A percentile compares a stretch with the other conserved stretches of the same genome.
These are phyloP conservation scores for Termitomyces titanicus DNA, from an alignment of 768 basidiomycete genomes.

Conservation along the genomic window DNA sequence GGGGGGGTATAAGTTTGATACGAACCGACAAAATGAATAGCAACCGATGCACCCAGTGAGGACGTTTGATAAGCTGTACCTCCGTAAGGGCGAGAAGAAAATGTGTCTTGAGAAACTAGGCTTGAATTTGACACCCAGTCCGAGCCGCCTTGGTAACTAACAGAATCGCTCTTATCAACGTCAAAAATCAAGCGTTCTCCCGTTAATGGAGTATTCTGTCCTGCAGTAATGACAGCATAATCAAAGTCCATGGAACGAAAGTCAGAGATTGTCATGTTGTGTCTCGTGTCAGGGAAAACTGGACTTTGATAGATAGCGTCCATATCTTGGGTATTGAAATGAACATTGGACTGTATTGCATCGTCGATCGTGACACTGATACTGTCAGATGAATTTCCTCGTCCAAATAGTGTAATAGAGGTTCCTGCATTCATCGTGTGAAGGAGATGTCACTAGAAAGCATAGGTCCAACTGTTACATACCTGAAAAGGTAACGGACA, in stretches of 20 bases:
- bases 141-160: background rate
- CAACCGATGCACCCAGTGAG: background rate
- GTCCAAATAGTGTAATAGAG: background rate
- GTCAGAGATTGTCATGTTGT: background rate
- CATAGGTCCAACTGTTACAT: background rate
- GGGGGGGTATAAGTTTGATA: background rate
- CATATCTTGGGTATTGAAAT: background rate
- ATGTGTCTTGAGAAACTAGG: background rate
- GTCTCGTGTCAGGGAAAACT: background rate
- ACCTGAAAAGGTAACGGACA: background rate
- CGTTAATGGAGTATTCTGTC: background rate
- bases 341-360: background rate
- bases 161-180: conserved; percentile 1
- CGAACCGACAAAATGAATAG: conserved; percentile 1
- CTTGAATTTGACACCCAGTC: background rate
- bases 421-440: background rate
- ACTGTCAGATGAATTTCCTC: background rate
- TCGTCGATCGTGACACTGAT: background rate
- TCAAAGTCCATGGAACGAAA: background rate
- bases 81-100: background rate
- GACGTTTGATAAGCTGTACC: background rate
- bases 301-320: background rate
- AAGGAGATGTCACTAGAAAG: too few relatives aligned
- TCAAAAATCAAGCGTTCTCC: background rate
- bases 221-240: conserved; percentile 2